These are phyloP conservation scores for Penicillium nucicola DNA, from an alignment of 495 filamentous ascomycete genomes.

Conservation along the genomic window DNA sequence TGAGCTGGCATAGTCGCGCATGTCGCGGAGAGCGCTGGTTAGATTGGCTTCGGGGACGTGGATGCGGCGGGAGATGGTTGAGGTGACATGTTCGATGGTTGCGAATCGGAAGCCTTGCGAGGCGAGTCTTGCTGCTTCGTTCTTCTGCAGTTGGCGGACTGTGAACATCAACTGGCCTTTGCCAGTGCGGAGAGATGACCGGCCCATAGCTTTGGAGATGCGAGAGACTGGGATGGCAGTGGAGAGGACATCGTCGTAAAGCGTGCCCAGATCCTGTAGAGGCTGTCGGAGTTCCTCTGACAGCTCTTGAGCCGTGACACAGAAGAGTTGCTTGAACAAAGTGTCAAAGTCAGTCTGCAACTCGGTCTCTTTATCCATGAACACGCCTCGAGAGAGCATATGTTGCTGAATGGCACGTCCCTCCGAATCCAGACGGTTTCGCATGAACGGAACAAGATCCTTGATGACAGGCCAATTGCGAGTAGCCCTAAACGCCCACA, in stretches of 20 bases:
- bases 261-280: constrained; percentile 62
- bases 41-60: constrained; percentile 61
- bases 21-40: constrained; percentile 51
- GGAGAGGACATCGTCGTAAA: constrained; percentile 74
- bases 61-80: constrained; percentile 64
- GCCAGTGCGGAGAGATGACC: constrained; percentile 40
- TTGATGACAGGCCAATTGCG: constrained; percentile 69
- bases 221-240: constrained; percentile 51
- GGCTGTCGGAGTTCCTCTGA: constrained; percentile 61
- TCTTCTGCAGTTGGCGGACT: constrained; percentile 60
- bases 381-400: constrained; percentile 34
- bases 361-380: constrained; percentile 37
- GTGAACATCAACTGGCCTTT: constrained; percentile 78
- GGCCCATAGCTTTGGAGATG: constrained; percentile 35
- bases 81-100: constrained; percentile 62
- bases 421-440: constrained; percentile 49
- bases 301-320: constrained; percentile 70
- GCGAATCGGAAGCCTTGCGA: constrained; percentile 77
- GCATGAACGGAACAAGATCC: constrained; percentile 68
- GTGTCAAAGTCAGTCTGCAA: constrained; percentile 62
- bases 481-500: constrained; percentile 81
- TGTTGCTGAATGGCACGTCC: constrained; percentile 31
- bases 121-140: constrained; percentile 59
- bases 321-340: constrained; percentile 85
- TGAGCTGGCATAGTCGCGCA: constrained; percentile 56